Base-by-base conservation (phyloP, 2,329 filamentous ascomycete genomes). In the Hypomyces perniciosus region DNA sequence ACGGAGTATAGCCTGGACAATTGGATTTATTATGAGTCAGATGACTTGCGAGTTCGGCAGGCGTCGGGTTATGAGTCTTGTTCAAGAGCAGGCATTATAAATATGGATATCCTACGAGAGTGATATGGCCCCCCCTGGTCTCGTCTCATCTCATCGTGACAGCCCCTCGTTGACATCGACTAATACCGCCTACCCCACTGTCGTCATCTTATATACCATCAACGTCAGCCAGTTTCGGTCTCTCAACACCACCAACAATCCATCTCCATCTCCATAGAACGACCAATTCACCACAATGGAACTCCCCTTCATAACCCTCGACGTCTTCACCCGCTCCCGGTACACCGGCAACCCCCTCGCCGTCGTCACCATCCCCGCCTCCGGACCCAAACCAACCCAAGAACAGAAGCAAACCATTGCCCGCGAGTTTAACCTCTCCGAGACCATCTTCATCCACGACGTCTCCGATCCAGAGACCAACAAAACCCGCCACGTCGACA, bases 341-440 rank as follows among this genome's bases (percentile, higher is more conserved):
- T 79, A 74, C 63, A 62, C 68, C 42, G 82, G 83, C 57, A 84
- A 84, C 61, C 81, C 80, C 2, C 74, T 85, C 35, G 81, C 80
- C 33, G 70, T 85, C 27, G 75, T 85, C 54, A 69, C 73, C 44
- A 68, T 84, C 54, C 78, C 78, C 2, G 54, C 68, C 9, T 51
- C 61, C 13, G 56, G 59, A 27, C 65, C 65, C n/a, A 58, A 60
- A 10, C 67, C 83, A 26, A 71, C 72, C 2, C 75, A 79, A 58
- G 62, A 68, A 2, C 72, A 76, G 59, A 84, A 85, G 61, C 79
- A 82, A 60, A 61, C 66, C 54, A 77, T 85, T 54, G 80, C 81
- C 40, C 69, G 72, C 50, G 82, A 85, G 65, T 84, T 85, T 69
- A 82, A 81, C 65, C 76, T 81, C 59, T 81, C 78, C 46, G 81